phyloP scores from a whole-genome alignment of 139 green algal species.

The Microglena sp. region DNA sequence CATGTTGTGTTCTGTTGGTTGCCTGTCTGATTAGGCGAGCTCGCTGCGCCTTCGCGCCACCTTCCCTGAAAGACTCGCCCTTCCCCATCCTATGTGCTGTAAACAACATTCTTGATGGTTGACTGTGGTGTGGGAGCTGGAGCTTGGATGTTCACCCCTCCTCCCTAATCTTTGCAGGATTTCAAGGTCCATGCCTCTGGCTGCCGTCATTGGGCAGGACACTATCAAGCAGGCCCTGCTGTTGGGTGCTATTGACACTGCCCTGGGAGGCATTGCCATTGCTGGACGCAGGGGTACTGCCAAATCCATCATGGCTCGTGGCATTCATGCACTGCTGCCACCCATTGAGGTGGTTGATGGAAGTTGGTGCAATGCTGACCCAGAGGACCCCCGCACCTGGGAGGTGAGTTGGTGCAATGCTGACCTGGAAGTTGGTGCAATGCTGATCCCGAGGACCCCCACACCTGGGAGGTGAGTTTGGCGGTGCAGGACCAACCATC shows the following conservation, averaged over 20 bases:
- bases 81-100: too few species aligned
- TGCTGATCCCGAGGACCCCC: constrained; percentile 76
- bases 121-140: too few species aligned
- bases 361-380: constrained; percentile 90
- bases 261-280: constrained; percentile 90
- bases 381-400: constrained; percentile 72
- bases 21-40: too few species aligned
- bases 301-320: constrained; percentile 96
- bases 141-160: too few species aligned
- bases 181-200: constrained; percentile 74
- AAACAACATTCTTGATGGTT: too few species aligned
- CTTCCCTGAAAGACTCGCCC: too few species aligned
- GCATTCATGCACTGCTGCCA: constrained; percentile 88
- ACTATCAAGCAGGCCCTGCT: constrained; percentile 92
- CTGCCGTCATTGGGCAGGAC: constrained; percentile 85
- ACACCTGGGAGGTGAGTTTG: constrained; percentile 70
- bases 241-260: constrained; percentile 87
- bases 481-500: too few species aligned
- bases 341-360: constrained; percentile 94
- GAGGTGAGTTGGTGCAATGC: constrained; percentile 44
- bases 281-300: constrained; percentile 51
- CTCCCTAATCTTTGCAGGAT: too few species aligned
- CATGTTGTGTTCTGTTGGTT: too few species aligned
- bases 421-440: constrained; percentile 77
- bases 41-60: too few species aligned